Base-by-base conservation (phyloP, 495 filamentous ascomycete species). In the Aspergillus haitiensis region DNA sequence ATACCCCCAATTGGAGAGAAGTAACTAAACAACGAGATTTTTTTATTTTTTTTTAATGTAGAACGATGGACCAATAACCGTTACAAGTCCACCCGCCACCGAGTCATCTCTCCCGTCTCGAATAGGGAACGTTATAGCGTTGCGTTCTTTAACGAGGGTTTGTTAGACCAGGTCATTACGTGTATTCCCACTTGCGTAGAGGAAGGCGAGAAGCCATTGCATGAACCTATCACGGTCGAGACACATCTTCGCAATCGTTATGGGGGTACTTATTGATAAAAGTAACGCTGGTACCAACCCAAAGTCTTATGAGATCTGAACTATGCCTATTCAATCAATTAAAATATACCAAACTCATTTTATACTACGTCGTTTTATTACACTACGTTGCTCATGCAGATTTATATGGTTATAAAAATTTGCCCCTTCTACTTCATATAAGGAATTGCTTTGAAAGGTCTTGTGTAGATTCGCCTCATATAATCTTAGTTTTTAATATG, bases 41-140 rank as follows among this genome's bases (percentile, higher is more conserved):
- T 18, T 18, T 46, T 27, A 34, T 11, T 11, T 31, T 35, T 54
- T 15, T 40, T 27, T 12, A 27, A 18, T 18, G 16, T 54, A 45
- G 35, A 58, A 12, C 46, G 56, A 21, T 58, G 56, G 56, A 58
- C 56, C 3, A 58, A 58, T 31, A 45, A 58, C 47, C 56, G 56
- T 2, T 58, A 58, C 35, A 52, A 58, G 8, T 58, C 56, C 11
- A 58, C 56, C 5, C 16, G 34, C 18, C 56, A 58, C 35, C 46
- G 56, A 35, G 56, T 58, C 6, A 52, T 58, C 11, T 58, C 56
- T 13, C 56, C 56, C 0, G 35, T 58, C 3, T 44, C 35, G 6
- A 37, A 46, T 12, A 18, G 48, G n/a, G 35, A 52, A 12, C 56
- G 56, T 10, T 58, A 58, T 21, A 44, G 35, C 13, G 34, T 42